Evolutionary conservation across 352 stramenopile genomes (phyloP), one percentile per base, ranked within the genome.

Genomic region (Peronosclerospora sorghi): DNA sequence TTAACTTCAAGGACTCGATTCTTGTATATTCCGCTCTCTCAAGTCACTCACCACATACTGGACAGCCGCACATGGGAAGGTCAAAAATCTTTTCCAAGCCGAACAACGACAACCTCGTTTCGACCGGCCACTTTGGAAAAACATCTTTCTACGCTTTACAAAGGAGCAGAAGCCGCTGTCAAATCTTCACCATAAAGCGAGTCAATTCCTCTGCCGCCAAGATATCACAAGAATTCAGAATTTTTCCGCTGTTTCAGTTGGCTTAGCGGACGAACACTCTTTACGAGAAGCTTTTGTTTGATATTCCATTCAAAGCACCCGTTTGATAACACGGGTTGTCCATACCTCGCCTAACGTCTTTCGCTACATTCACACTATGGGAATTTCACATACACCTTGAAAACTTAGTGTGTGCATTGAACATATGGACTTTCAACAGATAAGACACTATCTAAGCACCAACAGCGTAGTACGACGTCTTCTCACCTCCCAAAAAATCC

Each of bases 1-100:
- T 10, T 30, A 47, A 42, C 21, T 20, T 0, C 4, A 10, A 8
- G 37, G 37, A 4, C 12, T 46, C 0, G 23, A 47, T 20, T 53
- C 47, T 35, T 29, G 46, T 2, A 46, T 15, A 23, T 51, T 8
- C 30, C 29, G 4, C 32, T 53, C 5, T 44, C 34, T 12, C n/a
- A 12, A 8, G 27, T 32, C 5, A 18, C 26, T n/a, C 21, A 45
- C 1, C 3, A 1, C 4, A 10, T 51, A 45, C 2, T 44, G 34
- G 35, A 30, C 12, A 1, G 20, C 18, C 0, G 5, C 35, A 13
- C 17, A 34, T 17, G 28, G 35, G 36, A 19, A 45, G 27, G 10
- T 30, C 27, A 13, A 45, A 51, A 6, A 27, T 45, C 27, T 8
- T 51, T n/a, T 2, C 18, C 35, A 39, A 38, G 12, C 26, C 41